Evolutionary conservation across 1,139 yeast genomes (phyloP).

Genomic region (Diutina rugosa): DNA sequence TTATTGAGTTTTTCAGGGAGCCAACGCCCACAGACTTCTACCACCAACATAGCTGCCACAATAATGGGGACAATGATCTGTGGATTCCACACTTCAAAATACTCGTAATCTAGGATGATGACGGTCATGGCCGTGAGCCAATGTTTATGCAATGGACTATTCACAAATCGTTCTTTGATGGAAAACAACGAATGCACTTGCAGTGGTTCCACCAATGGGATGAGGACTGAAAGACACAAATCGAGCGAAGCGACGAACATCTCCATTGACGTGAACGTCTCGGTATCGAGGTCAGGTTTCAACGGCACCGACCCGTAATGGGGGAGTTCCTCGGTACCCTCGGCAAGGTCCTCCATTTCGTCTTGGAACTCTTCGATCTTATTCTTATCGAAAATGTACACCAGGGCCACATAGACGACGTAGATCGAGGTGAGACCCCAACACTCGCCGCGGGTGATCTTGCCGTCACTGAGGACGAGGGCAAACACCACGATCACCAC

Average conservation of each 20-base stretch:
- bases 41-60: neutral
- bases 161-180: neutral
- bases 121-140: neutral
- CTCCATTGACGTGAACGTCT: neutral
- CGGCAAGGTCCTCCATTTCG: neutral
- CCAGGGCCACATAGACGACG: neutral
- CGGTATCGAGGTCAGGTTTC: neutral
- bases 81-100: neutral
- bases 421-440: neutral
- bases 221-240: neutral
- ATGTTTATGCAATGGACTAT: neutral
- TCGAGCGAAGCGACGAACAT: neutral
- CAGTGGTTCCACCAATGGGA: neutral
- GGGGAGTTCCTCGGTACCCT: neutral
- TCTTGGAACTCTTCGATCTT: neutral
- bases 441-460: neutral
- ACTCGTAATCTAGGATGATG: neutral
- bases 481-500: neutral
- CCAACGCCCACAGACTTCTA: neutral
- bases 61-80: neutral
- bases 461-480: neutral
- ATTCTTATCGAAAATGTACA: neutral
- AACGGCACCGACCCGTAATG: neutral
- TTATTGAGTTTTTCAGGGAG: neutral
- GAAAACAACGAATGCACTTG: neutral